Evolutionary conservation across 2,329 filamentous ascomycete genomes (phyloP), one percentile per base, ranked within the genome.

Genomic region (Whalleya microplaca): DNA sequence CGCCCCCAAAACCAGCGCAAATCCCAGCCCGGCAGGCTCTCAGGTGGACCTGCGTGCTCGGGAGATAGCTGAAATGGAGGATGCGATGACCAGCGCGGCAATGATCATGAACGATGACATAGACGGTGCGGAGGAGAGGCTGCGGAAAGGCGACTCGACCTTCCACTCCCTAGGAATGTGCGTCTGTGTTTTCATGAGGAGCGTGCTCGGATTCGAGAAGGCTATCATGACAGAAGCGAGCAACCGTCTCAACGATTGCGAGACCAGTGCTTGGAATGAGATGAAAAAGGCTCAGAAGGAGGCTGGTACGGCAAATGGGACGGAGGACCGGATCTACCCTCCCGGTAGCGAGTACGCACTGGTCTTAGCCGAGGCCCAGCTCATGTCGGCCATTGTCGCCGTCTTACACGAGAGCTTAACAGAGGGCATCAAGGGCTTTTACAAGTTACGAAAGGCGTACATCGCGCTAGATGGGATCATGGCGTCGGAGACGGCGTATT

Each of bases 391-490:
- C 0, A 88, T 99, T 1, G 87, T 97, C 0, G 91, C 87, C 0
- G 91, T 98, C 16, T 77, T 98, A 66, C 96, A 96, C 64, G 95
- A 98, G 77, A 96, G 91, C 70, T 76, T 98, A 66, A 94, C 93
- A 0, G 95, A 98, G 72, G 92, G 87, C 16, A 84, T 98, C 72
- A 92, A 89, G 74, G 92, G 92, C 5, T 98, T 98, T 69, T 96
- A 96, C 71, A 96, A 95, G 74, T 75, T 98, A 65, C 83, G 94
- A 59, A 96, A 96, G 71, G 94, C 94, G 0, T 98, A 90, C 68
- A 78, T 92, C 41, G 89, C 92, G 0, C 79, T 99, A 2, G 90
- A 96, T 67, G 82, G 81, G 9, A 90, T 99, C 53, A 81, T 93
- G 69, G 83, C 89, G 58, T 84, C 88, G 32, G 93, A 96, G 74